Evolutionary conservation across 805 yeast species (phyloP).

Genomic region (Sugiyamaella boreocaroliniensis): DNA sequence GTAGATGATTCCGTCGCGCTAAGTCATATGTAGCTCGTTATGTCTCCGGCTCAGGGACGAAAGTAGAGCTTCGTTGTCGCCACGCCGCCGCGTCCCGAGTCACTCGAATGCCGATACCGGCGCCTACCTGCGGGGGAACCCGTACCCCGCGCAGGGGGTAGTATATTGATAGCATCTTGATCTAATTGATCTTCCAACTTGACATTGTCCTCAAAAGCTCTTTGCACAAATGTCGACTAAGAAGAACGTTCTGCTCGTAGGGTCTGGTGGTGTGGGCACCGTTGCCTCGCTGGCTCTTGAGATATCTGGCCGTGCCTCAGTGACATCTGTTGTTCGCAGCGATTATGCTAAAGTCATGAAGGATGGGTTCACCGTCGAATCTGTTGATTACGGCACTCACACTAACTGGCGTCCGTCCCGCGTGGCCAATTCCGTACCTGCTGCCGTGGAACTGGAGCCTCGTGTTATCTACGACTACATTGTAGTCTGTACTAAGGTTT

Average conservation of each 20-base stretch:
- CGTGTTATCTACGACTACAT: conserved; percentile 47
- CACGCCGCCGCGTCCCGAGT: too few species aligned
- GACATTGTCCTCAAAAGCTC: too few species aligned
- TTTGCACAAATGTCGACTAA: not conserved
- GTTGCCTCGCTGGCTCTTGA: conserved; percentile 62
- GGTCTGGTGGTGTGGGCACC: conserved; percentile 85
- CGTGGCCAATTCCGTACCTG: conserved; percentile 35
- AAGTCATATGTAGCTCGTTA: too few species aligned
- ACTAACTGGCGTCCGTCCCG: conserved; percentile 48
- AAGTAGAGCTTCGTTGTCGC: too few species aligned
- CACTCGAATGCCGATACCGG: too few species aligned
- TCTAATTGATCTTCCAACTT: too few species aligned
- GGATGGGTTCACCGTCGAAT: conserved; percentile 53
- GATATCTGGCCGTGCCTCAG: conserved; percentile 41
- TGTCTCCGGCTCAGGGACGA: too few species aligned
- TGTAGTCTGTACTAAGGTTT: conserved; percentile 55
- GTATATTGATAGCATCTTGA: too few species aligned
- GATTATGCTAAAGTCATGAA: conserved; percentile 48
- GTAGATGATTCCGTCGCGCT: too few species aligned
- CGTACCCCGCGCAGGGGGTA: too few species aligned
- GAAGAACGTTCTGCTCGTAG: conserved; percentile 45
- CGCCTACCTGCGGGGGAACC: too few species aligned
- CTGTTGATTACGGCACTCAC: conserved; percentile 55
- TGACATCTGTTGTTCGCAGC: conserved; percentile 60
- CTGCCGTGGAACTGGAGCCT: conserved; percentile 42